Conservation (phyloP, 768 basidiomycete species). For the Serendipita sp. region DNA sequence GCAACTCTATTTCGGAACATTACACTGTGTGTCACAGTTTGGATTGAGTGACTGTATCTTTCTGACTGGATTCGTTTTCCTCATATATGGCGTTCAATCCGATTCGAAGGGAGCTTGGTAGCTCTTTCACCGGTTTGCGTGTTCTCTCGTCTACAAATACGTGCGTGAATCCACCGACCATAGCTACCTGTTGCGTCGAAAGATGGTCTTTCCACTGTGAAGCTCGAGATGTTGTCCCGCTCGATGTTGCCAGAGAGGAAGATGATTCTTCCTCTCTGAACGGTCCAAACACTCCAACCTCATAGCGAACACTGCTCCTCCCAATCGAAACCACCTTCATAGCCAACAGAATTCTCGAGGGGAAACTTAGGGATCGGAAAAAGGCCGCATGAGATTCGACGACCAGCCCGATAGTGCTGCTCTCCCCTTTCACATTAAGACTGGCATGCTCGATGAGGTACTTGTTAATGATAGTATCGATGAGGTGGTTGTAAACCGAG, state of each 20-base stretch:
- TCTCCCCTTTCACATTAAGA: conserved; percentile 30
- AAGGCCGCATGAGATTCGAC: conserved; percentile 68
- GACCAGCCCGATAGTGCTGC: conserved; percentile 52
- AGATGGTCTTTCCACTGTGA: conserved; percentile 20
- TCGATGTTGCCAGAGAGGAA: conserved; percentile 18
- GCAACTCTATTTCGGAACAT: too few species aligned
- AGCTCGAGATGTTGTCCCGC: background rate
- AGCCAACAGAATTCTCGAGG: conserved; percentile 51
- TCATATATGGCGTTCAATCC: background rate
- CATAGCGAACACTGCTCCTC: conserved; percentile 60
- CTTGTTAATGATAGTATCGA: conserved; percentile 68
- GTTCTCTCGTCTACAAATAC: conserved; percentile 57
- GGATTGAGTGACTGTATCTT: too few species aligned
- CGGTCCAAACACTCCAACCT: conserved; percentile 52
- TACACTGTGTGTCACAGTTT: too few species aligned
- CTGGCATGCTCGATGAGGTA: conserved; percentile 55
- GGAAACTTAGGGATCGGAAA: conserved; percentile 58
- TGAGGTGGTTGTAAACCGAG: conserved; percentile 61
- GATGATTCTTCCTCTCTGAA: conserved; percentile 23
- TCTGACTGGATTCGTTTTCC: too few species aligned
- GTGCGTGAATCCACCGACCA: conserved; percentile 52
- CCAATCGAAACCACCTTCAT: conserved; percentile 52
- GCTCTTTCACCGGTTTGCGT: conserved; percentile 34
- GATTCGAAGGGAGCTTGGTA: background rate
- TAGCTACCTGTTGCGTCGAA: conserved; percentile 21